A percentile compares a stretch with the other conserved stretches of the same genome.
Conservation (phyloP, 176 grass and related monocot genomes). For the Oropetium thomaeum region DNA sequence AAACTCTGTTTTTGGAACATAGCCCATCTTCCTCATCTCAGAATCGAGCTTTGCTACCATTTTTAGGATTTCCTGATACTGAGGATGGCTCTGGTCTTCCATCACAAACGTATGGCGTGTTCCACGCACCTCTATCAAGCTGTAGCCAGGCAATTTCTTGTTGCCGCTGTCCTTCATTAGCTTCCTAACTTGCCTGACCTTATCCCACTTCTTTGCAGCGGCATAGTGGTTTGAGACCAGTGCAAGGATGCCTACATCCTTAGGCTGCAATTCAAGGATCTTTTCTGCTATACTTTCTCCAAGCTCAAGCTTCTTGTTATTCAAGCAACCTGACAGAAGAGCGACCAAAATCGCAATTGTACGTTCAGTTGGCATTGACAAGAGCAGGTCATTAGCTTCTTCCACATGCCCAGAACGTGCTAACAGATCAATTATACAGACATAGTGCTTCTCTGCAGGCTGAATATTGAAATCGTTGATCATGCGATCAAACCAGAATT, state of each 20-base stretch:
- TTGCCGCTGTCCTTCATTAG: conserved; percentile 44
- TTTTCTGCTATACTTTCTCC: conserved; percentile 43
- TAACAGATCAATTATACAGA: conserved; percentile 62
- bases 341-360: conserved; percentile 49
- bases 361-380: conserved; percentile 38
- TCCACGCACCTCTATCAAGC: conserved; percentile 43
- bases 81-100: conserved; percentile 73
- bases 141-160: conserved; percentile 61
- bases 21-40: conserved; percentile 56
- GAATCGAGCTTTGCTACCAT: conserved; percentile 36
- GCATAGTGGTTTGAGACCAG: conserved; percentile 58
- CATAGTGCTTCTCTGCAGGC: conserved; percentile 55
- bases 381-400: conserved; percentile 51
- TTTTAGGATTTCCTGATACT: conserved; percentile 38
- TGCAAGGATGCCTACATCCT: conserved; percentile 45
- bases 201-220: conserved; percentile 56
- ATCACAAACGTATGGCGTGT: conserved; percentile 30
- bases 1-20: conserved; percentile 54
- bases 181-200: conserved; percentile 50
- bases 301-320: conserved; percentile 62
- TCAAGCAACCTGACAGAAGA: conserved; percentile 61
- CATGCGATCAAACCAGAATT: conserved; percentile 51
- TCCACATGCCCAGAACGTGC: conserved; percentile 59
- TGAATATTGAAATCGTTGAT: conserved; percentile 32
- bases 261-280: conserved; percentile 48